Evolutionary conservation across 148 eudicot genomes (phyloP).

Genomic region (Pharnaceum exiguum): DNA sequence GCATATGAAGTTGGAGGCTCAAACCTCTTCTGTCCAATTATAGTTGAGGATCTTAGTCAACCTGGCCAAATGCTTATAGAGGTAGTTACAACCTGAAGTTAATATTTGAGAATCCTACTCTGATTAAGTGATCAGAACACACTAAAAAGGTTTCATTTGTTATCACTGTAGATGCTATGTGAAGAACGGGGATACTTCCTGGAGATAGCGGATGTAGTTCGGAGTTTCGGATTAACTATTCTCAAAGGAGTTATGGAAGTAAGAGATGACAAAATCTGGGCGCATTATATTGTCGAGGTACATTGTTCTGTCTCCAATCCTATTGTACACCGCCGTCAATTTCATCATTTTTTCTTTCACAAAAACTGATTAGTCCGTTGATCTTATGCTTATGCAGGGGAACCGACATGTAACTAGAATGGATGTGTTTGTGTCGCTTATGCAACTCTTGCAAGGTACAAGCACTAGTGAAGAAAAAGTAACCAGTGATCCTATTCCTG

Average conservation of each 20-base stretch:
- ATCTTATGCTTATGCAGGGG: constrained; percentile 18
- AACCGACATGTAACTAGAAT: constrained; percentile 49
- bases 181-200: constrained; percentile 77
- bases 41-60: constrained; percentile 69
- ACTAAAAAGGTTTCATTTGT: not conserved
- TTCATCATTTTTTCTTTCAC: not conserved
- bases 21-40: constrained; percentile 51
- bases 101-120: too few relatives aligned
- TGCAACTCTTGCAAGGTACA: constrained; percentile 55
- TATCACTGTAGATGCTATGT: constrained; percentile 57
- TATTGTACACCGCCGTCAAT: not conserved
- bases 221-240: constrained; percentile 62
- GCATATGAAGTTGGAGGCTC: constrained; percentile 59
- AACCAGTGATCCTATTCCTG: constrained; percentile 12
- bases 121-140: not conserved
- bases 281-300: constrained; percentile 83
- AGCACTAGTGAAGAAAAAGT: constrained; percentile 20
- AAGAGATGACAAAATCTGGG: constrained; percentile 63
- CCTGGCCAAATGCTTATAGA: constrained; percentile 84
- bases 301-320: not conserved
- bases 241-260: constrained; percentile 82
- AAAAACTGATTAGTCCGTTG: not conserved
- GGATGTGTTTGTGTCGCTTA: constrained; percentile 68
- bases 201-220: constrained; percentile 71
- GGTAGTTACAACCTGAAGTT: constrained; percentile 29